phyloP scores from a whole-genome alignment of 2,329 filamentous ascomycete species.

The Diaporthe aspalathi region DNA sequence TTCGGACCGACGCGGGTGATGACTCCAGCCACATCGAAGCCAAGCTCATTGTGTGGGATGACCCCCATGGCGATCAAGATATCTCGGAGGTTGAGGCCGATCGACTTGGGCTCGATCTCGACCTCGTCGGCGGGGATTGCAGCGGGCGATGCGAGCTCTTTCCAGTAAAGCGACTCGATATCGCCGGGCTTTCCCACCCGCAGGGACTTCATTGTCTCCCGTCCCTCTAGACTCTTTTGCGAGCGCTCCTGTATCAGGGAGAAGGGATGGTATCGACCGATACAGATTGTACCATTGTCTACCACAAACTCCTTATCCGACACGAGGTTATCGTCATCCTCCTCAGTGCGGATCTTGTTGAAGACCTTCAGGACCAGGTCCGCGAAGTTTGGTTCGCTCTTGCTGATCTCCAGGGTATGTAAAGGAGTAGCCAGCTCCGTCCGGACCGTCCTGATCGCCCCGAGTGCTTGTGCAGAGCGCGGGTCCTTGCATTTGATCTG shows the following conservation, averaged over 20 bases:
- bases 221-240: not conserved
- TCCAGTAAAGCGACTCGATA: not conserved
- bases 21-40: slow-evolving; percentile 48
- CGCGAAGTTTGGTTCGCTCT: not conserved
- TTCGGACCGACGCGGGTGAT: slow-evolving; percentile 44
- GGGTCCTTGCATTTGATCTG: slow-evolving; percentile 17
- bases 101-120: slow-evolving; percentile 48
- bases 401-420: slow-evolving; percentile 1
- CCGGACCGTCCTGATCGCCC: not conserved
- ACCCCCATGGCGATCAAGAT: slow-evolving; percentile 17
- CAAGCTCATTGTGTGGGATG: not conserved
- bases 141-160: not conserved
- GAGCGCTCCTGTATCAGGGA: not conserved
- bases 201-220: not conserved
- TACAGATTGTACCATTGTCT: not conserved
- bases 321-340: not conserved
- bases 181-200: not conserved
- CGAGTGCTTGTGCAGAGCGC: not conserved
- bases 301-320: not conserved
- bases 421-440: slow-evolving; percentile 4
- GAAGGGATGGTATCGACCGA: slow-evolving; percentile 6
- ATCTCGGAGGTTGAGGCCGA: slow-evolving; percentile 47
- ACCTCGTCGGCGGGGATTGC: slow-evolving; percentile 42
- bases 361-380: not conserved
- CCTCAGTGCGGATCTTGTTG: not conserved